Percentiles rank a stretch among this genome's conserved stretches.
These are phyloP conservation scores for Penicillium occitanis DNA, from an alignment of 2,329 filamentous ascomycete genomes.

Conservation along the genomic window DNA sequence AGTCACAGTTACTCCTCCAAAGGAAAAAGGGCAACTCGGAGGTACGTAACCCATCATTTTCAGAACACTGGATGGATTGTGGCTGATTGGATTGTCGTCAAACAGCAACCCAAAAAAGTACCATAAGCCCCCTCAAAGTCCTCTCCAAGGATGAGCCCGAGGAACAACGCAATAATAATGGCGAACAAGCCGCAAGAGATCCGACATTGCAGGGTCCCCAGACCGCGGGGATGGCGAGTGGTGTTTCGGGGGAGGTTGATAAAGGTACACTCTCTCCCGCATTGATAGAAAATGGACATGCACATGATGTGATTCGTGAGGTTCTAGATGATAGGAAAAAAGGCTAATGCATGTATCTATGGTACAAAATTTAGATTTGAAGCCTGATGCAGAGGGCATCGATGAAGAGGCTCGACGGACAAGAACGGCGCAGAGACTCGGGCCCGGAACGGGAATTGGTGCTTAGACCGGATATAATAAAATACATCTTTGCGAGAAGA, in stretches of 20 bases:
- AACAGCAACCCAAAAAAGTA: slow-evolving; percentile 31
- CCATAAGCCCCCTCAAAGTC: slow-evolving; percentile 33
- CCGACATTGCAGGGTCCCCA: slow-evolving; percentile 53
- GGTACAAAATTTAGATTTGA: slow-evolving; percentile 38
- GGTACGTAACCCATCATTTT: slow-evolving; percentile 35
- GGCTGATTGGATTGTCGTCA: neutral
- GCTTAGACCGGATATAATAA: slow-evolving; percentile 38
- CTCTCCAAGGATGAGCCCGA: slow-evolving; percentile 21
- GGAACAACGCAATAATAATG: slow-evolving; percentile 44
- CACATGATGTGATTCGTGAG: neutral
- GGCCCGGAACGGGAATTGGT: slow-evolving; percentile 55
- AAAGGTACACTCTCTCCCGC: slow-evolving; percentile 31
- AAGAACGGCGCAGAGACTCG: slow-evolving; percentile 56
- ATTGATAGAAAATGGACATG: neutral
- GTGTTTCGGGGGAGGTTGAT: slow-evolving; percentile 37
- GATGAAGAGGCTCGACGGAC: slow-evolving; percentile 42
- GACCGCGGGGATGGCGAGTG: slow-evolving; percentile 54
- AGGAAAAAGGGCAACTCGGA: slow-evolving; percentile 58
- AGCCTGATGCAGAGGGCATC: slow-evolving; percentile 39
- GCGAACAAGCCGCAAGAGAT: slow-evolving; percentile 46
- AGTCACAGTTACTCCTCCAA: slow-evolving; percentile 52
- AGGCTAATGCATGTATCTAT: slow-evolving; percentile 40
- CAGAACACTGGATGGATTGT: neutral
- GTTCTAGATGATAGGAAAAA: neutral
- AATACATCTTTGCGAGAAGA: neutral